Conservation (phyloP, 129 eudicot genomes). For the Centrapalus pauciflorus region DNA sequence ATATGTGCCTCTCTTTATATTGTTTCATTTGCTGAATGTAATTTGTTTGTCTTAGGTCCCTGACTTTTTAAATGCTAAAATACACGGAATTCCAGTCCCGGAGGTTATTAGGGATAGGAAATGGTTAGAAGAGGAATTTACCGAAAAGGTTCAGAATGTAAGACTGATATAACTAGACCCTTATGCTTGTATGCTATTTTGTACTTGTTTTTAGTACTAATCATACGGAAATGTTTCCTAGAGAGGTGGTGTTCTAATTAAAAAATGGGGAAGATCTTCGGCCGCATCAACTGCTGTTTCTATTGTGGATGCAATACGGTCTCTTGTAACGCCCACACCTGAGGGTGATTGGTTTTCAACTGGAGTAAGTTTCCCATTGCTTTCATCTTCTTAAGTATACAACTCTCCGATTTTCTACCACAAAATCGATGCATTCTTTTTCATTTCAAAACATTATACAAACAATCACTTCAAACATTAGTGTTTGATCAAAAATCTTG, state of each 20-base stretch:
- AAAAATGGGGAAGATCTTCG: constrained; percentile 99
- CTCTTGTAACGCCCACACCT: constrained; percentile 90
- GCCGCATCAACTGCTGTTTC: constrained; percentile 99
- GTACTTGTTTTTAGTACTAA: neutral
- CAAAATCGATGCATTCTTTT: too few relatives aligned
- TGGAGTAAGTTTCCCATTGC: constrained; percentile 57
- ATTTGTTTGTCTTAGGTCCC: constrained; percentile 59
- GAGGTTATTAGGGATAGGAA: constrained; percentile 82
- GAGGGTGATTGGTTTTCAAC: constrained; percentile 98
- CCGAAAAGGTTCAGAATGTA: constrained; percentile 79
- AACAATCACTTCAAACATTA: too few relatives aligned
- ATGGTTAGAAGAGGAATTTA: constrained; percentile 97
- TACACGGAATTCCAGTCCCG: constrained; percentile 73
- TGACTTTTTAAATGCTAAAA: constrained; percentile 82
- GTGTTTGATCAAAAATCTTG: neutral
- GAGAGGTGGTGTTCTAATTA: constrained; percentile 91
- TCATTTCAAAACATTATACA: neutral
- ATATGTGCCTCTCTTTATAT: neutral
- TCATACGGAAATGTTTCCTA: constrained; percentile 15
- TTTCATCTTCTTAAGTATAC: neutral
- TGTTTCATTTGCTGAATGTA: constrained; percentile 6
- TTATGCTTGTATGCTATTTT: neutral
- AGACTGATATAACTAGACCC: constrained; percentile 2
- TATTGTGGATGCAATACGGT: constrained; percentile 83
- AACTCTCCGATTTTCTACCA: too few relatives aligned